A percentile compares a stretch with the other conserved stretches of the same genome.
phyloP scores from a whole-genome alignment of 2,329 filamentous ascomycete species.

The Colletotrichum lupini region DNA sequence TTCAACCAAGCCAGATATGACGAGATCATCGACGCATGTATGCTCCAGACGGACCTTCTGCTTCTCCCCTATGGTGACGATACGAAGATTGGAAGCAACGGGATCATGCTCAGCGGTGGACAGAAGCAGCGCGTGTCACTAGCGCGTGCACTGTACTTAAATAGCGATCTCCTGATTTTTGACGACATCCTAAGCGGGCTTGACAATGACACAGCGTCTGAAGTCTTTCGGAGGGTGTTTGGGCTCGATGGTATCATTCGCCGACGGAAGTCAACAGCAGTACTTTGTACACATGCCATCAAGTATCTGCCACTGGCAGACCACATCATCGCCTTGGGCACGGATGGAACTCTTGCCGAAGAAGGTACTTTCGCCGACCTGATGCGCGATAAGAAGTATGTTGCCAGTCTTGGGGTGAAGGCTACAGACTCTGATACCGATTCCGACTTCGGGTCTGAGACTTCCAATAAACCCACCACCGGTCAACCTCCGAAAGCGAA shows the following conservation, averaged over 20 bases:
- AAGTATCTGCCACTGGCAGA: conserved; percentile 50
- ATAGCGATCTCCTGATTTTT: conserved; percentile 41
- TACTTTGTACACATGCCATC: conserved; percentile 45
- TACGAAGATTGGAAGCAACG: conserved; percentile 46
- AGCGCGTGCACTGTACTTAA: conserved; percentile 40
- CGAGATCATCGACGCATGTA: conserved; percentile 37
- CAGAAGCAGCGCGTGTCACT: conserved; percentile 45
- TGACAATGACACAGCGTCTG: conserved; percentile 47
- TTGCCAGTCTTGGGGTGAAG: conserved; percentile 43
- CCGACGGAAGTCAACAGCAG: conserved; percentile 18
- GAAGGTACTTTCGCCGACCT: conserved; percentile 50
- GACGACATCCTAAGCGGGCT: conserved; percentile 48
- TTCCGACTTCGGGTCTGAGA: conserved; percentile 1
- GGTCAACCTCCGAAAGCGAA: not conserved
- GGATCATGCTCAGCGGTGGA: conserved; percentile 48
- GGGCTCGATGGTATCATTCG: conserved; percentile 41
- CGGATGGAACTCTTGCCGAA: conserved; percentile 54
- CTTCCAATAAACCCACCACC: not conserved
- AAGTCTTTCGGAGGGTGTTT: conserved; percentile 48
- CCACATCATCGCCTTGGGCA: conserved; percentile 58
- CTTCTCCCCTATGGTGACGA: conserved; percentile 44
- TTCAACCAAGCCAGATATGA: conserved; percentile 38
- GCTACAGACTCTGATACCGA: conserved; percentile 33
- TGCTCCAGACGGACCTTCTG: conserved; percentile 35
- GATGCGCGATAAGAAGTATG: conserved; percentile 44